Base-by-base conservation (phyloP, 768 basidiomycete genomes). In the Suillus decipiens region DNA sequence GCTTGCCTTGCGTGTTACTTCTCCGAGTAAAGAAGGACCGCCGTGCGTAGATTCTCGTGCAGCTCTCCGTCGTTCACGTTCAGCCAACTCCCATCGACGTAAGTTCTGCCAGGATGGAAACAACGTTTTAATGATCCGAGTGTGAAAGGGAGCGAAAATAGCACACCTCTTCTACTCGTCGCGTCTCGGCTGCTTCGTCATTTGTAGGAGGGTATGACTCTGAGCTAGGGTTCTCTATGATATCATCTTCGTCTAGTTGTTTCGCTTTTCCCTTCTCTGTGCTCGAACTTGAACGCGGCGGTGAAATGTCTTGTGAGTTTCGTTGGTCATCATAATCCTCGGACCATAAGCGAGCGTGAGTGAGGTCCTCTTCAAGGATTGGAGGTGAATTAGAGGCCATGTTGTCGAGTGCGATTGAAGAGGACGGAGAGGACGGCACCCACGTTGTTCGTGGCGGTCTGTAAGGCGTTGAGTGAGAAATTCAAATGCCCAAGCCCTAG, bases 81-180 rank as follows among this genome's bases (percentile, higher is more conserved):
- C 92, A 45, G 86, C 86, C 53, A 86, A 77, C 68, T 94, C 92
- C 93, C 92, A 94, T 48, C 83, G 83, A 67, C 83, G 81, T 33
- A 95, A 80, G 63, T 86, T 94, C 92, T 94, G 73, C 60, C 39
- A 59, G 36, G 47, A 68, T 51, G 28, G 19, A 6, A 43, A 60
- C 43, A 50, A 48, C 1, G 45, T 28, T 15, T 60, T 22, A 55
- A 63, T 47, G 64, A 62, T 48, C 33, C 51, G 28, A 45, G 19
- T 34, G 33, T 22, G 19, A 15, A 14, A 8, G 15, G 15, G 24
- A 28, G 10, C 24, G 8, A 41, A 12, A 43, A 60, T 37, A 5
- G 74, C 80, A 59, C 74, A 89, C 92, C 86, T 93, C 90, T 78
- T 87, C 82, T 22, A 93, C 79, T 61, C 86, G 80, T 63, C 85